Base-by-base conservation (phyloP, 306 rosid genomes). In the Mucuna pruriens region DNA sequence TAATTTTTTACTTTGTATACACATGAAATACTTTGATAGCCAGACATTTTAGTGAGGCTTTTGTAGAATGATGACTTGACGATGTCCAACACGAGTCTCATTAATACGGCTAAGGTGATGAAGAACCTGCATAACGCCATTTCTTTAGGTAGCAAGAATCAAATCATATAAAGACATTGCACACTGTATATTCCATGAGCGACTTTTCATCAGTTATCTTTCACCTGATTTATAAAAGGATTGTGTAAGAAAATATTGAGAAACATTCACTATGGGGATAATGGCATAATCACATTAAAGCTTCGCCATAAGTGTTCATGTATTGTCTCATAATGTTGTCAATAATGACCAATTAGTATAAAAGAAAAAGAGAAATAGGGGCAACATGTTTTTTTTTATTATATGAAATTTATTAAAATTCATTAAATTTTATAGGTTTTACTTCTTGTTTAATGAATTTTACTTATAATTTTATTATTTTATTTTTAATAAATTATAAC, bases 91-190 rank as follows among this genome's bases (percentile, higher is more conserved):
- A 36, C 97, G 94, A 85, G 91, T 84, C 87, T 95, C 99, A 25
- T 76, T 95, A 71, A 93, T 84, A 23, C 97, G 97, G 22, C 99
- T 95, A 52, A 95, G 95, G 88, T 95, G 99, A 62, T 94, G 97
- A 80, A 95, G 95, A 79, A 95, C 99, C 99, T 95, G 90, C 57
- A 52, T 13, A 77, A 62, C 34, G 33, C 46, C 85, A n/a, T 49
- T 49, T 49, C 65, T 65, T 77, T 29, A 64, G 25, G 33, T 34
- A 31, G 46, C 13, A 16, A 48, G 15, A 26, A 31, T 29, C 62
- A 19, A 9, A 31, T 45, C 44, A 60, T 67, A 58, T 40, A n/a
- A n/a, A 52, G 51, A 20, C 46, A 51, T 57, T 12, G 36, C 60
- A 74, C 7, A 29, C 23, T 20, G 16, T 6, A 36, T 36, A 12